Evolutionary conservation across 805 yeast species (phyloP).

Genomic region (Ascoidea rubescens): DNA sequence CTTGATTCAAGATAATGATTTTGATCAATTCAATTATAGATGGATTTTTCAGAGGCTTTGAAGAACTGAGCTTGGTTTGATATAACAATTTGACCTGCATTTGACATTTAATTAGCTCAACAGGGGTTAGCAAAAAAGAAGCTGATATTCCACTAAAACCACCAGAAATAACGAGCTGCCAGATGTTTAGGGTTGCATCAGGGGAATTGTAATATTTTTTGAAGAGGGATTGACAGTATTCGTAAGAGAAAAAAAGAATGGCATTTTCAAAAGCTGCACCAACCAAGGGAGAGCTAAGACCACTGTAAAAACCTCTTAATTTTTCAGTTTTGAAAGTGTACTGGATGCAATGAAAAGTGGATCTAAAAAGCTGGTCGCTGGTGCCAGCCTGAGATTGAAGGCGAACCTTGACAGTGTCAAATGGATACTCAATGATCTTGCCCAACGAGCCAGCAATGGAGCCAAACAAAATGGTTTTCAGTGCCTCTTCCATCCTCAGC

Average conservation of each 20-base stretch:
- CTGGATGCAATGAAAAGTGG: neutral
- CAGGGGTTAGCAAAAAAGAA: constrained; percentile 75
- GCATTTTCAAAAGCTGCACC: constrained; percentile 92
- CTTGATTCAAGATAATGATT: constrained; percentile 32
- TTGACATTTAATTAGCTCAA: constrained; percentile 82
- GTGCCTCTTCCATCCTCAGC: no score
- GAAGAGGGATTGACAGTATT: constrained; percentile 17
- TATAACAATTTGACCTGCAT: constrained; percentile 44
- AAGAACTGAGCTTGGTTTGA: constrained; percentile 3
- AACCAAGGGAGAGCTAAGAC: constrained; percentile 66
- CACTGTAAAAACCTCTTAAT: constrained; percentile 54
- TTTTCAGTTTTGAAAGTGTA: constrained; percentile 49
- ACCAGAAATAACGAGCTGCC: constrained; percentile 43
- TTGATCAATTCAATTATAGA: constrained; percentile 24
- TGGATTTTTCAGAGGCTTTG: no score
- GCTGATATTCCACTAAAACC: constrained; percentile 74
- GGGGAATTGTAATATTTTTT: constrained; percentile 6
- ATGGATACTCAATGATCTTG: constrained; percentile 79
- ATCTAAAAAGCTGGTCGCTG: no score
- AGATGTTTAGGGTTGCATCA: constrained; percentile 17
- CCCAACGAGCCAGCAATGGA: constrained; percentile 59
- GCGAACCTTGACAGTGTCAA: constrained; percentile 85
- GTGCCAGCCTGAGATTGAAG: constrained; percentile 44
- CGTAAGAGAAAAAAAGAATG: constrained; percentile 54
- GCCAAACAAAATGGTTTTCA: constrained; percentile 9